A percentile compares a stretch with the other conserved stretches of the same genome.
Evolutionary conservation across 805 yeast species (phyloP).

Genomic region (Candida nonsorbophila): DNA sequence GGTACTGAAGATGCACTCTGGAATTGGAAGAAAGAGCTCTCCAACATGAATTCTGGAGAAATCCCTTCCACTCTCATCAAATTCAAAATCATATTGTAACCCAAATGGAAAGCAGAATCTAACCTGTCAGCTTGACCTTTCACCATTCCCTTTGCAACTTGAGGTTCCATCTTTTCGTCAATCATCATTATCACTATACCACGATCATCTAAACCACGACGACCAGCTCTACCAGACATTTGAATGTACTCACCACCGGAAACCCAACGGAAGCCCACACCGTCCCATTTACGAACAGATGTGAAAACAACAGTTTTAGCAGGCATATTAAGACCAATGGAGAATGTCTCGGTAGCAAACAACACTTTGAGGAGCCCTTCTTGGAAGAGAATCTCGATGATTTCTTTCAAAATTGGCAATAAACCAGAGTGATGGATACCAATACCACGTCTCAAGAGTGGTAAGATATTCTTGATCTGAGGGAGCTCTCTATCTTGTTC

Average conservation of each 20-base stretch:
- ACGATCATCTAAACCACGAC: constrained; percentile 98
- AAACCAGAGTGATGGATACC: constrained; percentile 98
- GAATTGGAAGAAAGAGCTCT: constrained; percentile 89
- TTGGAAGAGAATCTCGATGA: constrained; percentile 92
- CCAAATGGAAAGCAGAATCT: constrained; percentile 96
- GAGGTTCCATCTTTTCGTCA: constrained; percentile 99
- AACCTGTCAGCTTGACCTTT: constrained; percentile 97
- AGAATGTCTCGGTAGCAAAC: constrained; percentile 97
- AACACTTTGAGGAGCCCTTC: constrained; percentile 92
- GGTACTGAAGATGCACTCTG: constrained; percentile 94
- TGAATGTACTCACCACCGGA: constrained; percentile 99
- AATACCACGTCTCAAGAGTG: constrained; percentile 87
- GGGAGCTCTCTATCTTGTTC: constrained; percentile 90
- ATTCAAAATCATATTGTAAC: constrained; percentile 95
- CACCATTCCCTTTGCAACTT: constrained; percentile 98
- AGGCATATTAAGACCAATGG: constrained; percentile 98
- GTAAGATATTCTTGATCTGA: constrained; percentile 87
- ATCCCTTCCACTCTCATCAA: constrained; percentile 96
- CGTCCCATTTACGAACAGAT: constrained; percentile 97
- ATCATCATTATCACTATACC: constrained; percentile 99
- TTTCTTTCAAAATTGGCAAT: constrained; percentile 88
- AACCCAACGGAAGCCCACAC: constrained; percentile 96
- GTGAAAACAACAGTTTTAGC: constrained; percentile 98
- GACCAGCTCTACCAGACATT: constrained; percentile 99
- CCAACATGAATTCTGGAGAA: constrained; percentile 96